Percentiles rank a stretch among this genome's conserved stretches.
Evolutionary conservation across 352 stramenopile species (phyloP).

Genomic region (Phytopythium boreale): DNA sequence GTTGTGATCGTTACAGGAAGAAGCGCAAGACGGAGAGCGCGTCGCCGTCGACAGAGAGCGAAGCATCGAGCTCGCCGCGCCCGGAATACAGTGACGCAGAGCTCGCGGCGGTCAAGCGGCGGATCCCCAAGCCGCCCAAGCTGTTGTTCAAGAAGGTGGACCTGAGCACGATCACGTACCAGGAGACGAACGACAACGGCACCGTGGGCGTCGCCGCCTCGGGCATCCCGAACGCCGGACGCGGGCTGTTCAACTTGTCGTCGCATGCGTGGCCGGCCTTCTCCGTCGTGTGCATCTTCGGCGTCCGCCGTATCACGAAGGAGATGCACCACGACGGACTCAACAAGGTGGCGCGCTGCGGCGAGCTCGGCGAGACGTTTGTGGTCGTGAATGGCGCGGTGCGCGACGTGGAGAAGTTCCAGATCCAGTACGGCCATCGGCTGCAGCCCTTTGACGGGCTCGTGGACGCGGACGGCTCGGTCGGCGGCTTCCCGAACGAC

Average conservation of each 20-base stretch:
- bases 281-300: slow-evolving; percentile 88
- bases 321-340: slow-evolving; percentile 86
- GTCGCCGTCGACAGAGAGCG: slow-evolving; percentile 59
- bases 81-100: slow-evolving; percentile 79
- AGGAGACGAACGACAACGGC: slow-evolving; percentile 85
- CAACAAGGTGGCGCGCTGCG: slow-evolving; percentile 84
- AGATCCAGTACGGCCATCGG: slow-evolving; percentile 85
- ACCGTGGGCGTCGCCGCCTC: slow-evolving; percentile 81
- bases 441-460: slow-evolving; percentile 79
- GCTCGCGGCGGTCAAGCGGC: slow-evolving; percentile 70
- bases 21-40: slow-evolving; percentile 66
- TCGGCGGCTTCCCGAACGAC: slow-evolving; percentile 83
- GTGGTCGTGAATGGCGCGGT: slow-evolving; percentile 85
- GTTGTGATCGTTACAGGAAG: slow-evolving; percentile 41
- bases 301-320: slow-evolving; percentile 80
- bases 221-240: slow-evolving; percentile 78
- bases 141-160: slow-evolving; percentile 85
- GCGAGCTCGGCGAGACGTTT: slow-evolving; percentile 84
- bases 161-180: slow-evolving; percentile 79
- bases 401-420: slow-evolving; percentile 86
- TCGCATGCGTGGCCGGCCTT: slow-evolving; percentile 79
- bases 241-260: slow-evolving; percentile 83
- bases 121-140: slow-evolving; percentile 82
- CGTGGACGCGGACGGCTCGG: slow-evolving; percentile 81
- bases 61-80: slow-evolving; percentile 60